These are phyloP conservation scores for Gossypium schwendimanii DNA, from an alignment of 441 rosid genomes.

Conservation along the genomic window DNA sequence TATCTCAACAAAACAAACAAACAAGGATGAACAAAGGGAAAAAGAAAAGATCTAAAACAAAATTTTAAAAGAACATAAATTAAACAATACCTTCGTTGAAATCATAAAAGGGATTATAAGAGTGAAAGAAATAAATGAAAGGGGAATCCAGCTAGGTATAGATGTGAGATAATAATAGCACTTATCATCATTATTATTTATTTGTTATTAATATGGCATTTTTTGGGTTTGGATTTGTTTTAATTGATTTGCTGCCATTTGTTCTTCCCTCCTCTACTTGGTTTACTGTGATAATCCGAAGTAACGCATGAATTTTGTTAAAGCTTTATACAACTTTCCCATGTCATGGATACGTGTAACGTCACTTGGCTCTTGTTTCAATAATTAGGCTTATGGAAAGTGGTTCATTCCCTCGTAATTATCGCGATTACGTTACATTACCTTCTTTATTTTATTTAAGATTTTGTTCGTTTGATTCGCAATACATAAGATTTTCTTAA, in stretches of 20 bases:
- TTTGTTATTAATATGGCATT: neutral
- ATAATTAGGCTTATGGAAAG: too few species aligned
- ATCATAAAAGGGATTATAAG: neutral
- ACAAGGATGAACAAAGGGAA: neutral
- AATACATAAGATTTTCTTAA: too few species aligned
- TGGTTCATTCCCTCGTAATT: too few species aligned
- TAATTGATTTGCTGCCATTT: neutral
- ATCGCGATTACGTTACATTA: too few species aligned
- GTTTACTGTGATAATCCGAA: too few species aligned
- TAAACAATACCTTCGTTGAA: neutral
- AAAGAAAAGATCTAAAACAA: neutral
- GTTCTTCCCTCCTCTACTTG: neutral
- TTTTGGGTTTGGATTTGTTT: neutral
- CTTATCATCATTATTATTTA: neutral
- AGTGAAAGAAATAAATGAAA: neutral
- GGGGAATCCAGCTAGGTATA: neutral
- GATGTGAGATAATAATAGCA: neutral
- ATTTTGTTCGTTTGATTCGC: too few species aligned
- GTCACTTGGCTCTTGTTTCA: too few species aligned
- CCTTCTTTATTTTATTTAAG: too few species aligned
- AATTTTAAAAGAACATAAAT: neutral
- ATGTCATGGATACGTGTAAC: neutral
- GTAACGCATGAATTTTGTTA: neutral
- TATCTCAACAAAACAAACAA: slow-evolving; percentile 1
- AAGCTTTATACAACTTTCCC: neutral